Conservation (phyloP, 768 basidiomycete genomes). For the Auricularia auricula-judae region DNA sequence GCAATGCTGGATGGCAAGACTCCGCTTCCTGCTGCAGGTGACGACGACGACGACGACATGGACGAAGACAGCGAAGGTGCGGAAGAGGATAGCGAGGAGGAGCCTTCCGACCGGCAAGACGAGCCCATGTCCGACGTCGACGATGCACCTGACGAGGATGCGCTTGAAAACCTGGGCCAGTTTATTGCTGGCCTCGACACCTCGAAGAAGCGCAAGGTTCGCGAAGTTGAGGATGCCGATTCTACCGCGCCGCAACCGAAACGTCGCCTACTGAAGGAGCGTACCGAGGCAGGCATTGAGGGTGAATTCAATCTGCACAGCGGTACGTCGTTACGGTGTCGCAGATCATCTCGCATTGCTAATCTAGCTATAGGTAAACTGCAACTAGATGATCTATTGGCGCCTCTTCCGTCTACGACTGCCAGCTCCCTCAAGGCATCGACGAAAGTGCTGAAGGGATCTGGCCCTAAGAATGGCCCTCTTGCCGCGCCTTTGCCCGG, state of each 20-base stretch:
- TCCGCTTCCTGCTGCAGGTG: slow-evolving; percentile 24
- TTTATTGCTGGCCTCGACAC: slow-evolving; percentile 64
- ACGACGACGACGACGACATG: slow-evolving; percentile 36
- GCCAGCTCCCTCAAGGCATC: slow-evolving; percentile 56
- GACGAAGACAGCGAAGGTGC: slow-evolving; percentile 31
- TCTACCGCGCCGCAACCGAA: slow-evolving; percentile 30
- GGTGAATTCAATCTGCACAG: slow-evolving; percentile 50
- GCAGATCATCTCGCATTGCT: not conserved
- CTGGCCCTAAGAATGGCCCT: slow-evolving; percentile 43
- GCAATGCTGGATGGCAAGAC: slow-evolving; percentile 15
- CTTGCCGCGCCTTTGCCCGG: slow-evolving; percentile 79
- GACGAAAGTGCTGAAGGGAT: slow-evolving; percentile 47
- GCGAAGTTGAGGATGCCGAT: slow-evolving; percentile 25
- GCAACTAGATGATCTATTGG: slow-evolving; percentile 62
- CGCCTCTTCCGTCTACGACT: slow-evolving; percentile 54
- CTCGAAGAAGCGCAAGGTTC: slow-evolving; percentile 60
- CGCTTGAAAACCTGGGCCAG: slow-evolving; percentile 55
- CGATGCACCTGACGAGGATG: slow-evolving; percentile 18
- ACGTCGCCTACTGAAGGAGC: slow-evolving; percentile 55
- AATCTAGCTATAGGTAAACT: slow-evolving; percentile 34
- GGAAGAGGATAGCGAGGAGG: slow-evolving; percentile 29
- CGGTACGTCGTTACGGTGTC: not conserved
- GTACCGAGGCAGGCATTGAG: slow-evolving; percentile 69
- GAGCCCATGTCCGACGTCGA: slow-evolving; percentile 16
- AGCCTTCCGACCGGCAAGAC: slow-evolving; percentile 31